Evolutionary conservation across 768 basidiomycete genomes (phyloP).

Genomic region (Pholiota conissans): DNA sequence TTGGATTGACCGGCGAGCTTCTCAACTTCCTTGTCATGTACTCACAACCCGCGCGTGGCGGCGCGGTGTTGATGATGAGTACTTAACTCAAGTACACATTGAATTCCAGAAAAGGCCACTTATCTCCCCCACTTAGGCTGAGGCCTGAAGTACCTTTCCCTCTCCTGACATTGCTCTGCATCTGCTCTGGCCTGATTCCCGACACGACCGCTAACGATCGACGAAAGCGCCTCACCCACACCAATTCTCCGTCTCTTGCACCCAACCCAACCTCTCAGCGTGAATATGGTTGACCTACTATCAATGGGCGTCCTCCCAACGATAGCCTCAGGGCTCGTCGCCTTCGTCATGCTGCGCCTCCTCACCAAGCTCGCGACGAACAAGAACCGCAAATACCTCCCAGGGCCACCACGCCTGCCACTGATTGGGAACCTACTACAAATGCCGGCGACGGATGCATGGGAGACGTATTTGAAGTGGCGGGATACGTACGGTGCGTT

Average conservation of each 20-base stretch:
- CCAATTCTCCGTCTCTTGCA: background rate
- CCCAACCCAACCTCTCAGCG: background rate
- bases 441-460: slow-evolving; percentile 21
- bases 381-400: slow-evolving; percentile 13
- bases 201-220: background rate
- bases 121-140: too few relatives aligned
- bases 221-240: too few relatives aligned
- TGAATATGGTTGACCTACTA: background rate
- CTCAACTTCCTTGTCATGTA: too few relatives aligned
- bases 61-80: too few relatives aligned
- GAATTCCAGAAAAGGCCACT: too few relatives aligned
- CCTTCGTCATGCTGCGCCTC: slow-evolving; percentile 9
- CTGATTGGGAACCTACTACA: slow-evolving; percentile 24
- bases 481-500: slow-evolving; percentile 19
- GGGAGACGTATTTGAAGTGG: slow-evolving; percentile 26
- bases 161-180: too few relatives aligned
- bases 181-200: background rate
- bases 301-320: background rate
- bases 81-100: too few relatives aligned
- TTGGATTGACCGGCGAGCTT: too few relatives aligned
- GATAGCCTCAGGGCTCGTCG: slow-evolving; percentile 4
- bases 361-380: slow-evolving; percentile 7
- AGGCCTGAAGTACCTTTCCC: too few relatives aligned
- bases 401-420: slow-evolving; percentile 20
- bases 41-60: too few relatives aligned